Conservation (phyloP, 1,139 yeast species). For the Candida smagusa region DNA sequence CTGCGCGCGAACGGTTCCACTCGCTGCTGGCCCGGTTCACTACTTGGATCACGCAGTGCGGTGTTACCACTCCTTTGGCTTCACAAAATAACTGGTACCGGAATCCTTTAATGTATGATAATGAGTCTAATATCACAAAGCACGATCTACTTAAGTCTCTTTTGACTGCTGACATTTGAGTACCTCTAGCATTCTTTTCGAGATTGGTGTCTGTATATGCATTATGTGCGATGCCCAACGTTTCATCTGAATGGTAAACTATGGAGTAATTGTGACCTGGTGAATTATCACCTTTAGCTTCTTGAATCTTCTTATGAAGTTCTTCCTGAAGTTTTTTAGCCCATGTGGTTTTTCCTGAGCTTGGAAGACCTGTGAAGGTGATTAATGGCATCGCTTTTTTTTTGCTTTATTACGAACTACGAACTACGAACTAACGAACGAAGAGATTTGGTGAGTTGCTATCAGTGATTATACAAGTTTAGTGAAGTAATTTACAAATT, state of each 20-base stretch:
- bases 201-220: constrained; percentile 64
- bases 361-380: constrained; percentile 79
- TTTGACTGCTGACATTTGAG: constrained; percentile 85
- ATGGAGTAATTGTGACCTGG: constrained; percentile 59
- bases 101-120: constrained; percentile 92
- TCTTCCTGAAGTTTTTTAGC: constrained; percentile 52
- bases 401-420: too few species aligned
- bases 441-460: too few species aligned
- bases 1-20: constrained; percentile 46
- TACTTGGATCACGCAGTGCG: constrained; percentile 80
- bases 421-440: too few species aligned
- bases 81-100: constrained; percentile 93
- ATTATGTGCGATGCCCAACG: constrained; percentile 66
- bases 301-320: constrained; percentile 47
- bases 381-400: constrained; percentile 73
- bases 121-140: constrained; percentile 79
- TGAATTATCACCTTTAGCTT: constrained; percentile 29
- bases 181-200: constrained; percentile 81
- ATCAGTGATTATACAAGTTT: too few species aligned
- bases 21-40: constrained; percentile 60
- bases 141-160: constrained; percentile 67
- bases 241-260: constrained; percentile 72
- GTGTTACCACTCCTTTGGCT: constrained; percentile 78
- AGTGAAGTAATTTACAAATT: too few species aligned
- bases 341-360: constrained; percentile 78